phyloP scores from a whole-genome alignment of 163 green algal species.

The Prototheca wickerhamii region DNA sequence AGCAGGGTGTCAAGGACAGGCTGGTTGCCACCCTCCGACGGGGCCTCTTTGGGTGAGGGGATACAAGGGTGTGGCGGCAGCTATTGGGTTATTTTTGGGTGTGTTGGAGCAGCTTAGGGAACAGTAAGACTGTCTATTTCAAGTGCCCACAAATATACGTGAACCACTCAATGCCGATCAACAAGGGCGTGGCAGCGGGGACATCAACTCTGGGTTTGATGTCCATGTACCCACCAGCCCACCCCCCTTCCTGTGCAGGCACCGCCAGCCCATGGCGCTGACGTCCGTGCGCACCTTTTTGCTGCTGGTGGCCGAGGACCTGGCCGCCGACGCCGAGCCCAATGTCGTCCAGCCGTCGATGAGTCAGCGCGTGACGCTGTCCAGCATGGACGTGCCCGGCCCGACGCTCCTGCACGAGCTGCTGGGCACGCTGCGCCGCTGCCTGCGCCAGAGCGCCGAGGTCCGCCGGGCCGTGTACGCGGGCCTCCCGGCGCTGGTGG shows the following conservation, averaged over 20 bases:
- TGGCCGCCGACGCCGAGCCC: slow-evolving; percentile 11
- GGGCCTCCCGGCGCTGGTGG: background rate
- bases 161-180: no score
- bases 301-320: slow-evolving; percentile 47
- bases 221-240: background rate
- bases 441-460: slow-evolving; percentile 19
- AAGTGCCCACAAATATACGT: background rate
- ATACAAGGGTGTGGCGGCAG: no score
- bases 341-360: slow-evolving; percentile 10
- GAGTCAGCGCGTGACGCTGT: slow-evolving; percentile 42
- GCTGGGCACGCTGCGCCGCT: slow-evolving; percentile 45
- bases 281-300: slow-evolving; percentile 51
- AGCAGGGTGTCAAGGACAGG: background rate
- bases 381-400: slow-evolving; percentile 18
- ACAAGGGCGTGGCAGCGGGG: background rate
- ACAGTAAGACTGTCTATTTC: background rate
- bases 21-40: slow-evolving; percentile 1
- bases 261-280: slow-evolving; percentile 5
- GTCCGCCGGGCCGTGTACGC: background rate
- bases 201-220: background rate
- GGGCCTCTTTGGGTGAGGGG: background rate
- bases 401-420: slow-evolving; percentile 54
- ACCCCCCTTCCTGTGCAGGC: background rate
- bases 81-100: background rate
- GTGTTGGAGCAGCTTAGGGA: background rate